Conservation (phyloP, 768 basidiomycete species). For the Arthromyces matolae region DNA sequence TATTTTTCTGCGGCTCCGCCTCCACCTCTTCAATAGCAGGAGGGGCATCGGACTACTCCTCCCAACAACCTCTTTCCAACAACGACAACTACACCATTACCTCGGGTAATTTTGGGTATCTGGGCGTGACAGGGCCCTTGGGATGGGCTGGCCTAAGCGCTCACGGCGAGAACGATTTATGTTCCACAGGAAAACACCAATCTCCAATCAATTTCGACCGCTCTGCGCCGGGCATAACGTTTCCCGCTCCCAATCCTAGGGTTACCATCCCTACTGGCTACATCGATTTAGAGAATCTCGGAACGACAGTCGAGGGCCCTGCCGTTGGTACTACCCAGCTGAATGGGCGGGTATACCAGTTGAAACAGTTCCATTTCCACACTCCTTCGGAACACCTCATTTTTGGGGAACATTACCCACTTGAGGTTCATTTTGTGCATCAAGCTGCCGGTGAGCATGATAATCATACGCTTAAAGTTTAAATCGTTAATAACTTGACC, state of each 20-base stretch:
- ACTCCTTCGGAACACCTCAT: constrained; percentile 10
- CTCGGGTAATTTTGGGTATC: constrained; percentile 9
- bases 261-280: constrained; percentile 3
- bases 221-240: not conserved
- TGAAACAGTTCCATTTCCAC: constrained; percentile 10
- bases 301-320: constrained; percentile 5
- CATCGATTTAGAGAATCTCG: constrained; percentile 2
- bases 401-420: constrained; percentile 6
- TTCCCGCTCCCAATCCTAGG: not conserved
- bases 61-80: no score
- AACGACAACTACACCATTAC: no score
- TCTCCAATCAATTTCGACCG: constrained; percentile 7
- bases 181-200: constrained; percentile 1
- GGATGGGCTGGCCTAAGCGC: constrained; percentile 11
- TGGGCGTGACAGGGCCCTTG: constrained; percentile 6
- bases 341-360: not conserved
- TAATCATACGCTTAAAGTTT: not conserved
- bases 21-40: no score
- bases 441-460: not conserved
- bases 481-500: not conserved
- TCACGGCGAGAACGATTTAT: not conserved
- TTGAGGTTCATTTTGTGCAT: constrained; percentile 9
- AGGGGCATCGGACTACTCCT: no score
- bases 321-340: constrained; percentile 2
- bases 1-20: no score